Evolutionary conservation across 2,329 filamentous ascomycete genomes (phyloP).

Genomic region (Monosporascus sp.): DNA sequence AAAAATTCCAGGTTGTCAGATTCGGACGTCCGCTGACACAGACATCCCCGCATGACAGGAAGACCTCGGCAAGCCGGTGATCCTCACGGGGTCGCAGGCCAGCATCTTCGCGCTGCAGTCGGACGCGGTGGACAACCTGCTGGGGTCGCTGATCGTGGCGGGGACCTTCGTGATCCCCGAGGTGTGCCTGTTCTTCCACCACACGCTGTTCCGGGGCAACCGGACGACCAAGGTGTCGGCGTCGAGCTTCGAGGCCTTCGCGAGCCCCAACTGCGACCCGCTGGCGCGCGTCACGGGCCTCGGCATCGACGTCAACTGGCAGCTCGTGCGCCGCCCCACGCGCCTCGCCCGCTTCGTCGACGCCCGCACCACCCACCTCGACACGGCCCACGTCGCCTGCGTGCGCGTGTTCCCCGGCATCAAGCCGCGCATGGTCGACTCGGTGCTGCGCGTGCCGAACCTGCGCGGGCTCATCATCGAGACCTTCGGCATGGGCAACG

Average conservation of each 20-base stretch:
- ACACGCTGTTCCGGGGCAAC: slow-evolving; percentile 84
- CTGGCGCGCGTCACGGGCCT: slow-evolving; percentile 77
- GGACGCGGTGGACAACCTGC: slow-evolving; percentile 84
- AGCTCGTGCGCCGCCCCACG: slow-evolving; percentile 68
- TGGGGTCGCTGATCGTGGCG: slow-evolving; percentile 83
- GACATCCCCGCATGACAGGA: slow-evolving; percentile 5
- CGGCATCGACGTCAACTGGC: slow-evolving; percentile 77
- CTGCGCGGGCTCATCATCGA: slow-evolving; percentile 80
- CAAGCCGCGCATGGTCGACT: slow-evolving; percentile 87
- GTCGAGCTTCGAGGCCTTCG: slow-evolving; percentile 81
- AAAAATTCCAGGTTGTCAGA: not conserved
- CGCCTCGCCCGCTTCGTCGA: slow-evolving; percentile 64
- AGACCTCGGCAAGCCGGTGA: slow-evolving; percentile 84
- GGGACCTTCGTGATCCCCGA: slow-evolving; percentile 91
- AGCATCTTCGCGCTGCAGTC: slow-evolving; percentile 88
- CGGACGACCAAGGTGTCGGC: slow-evolving; percentile 83
- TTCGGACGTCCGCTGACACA: not conserved
- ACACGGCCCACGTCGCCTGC: slow-evolving; percentile 85
- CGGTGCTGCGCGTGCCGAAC: slow-evolving; percentile 70
- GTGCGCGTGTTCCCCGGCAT: slow-evolving; percentile 89
- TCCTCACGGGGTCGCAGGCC: slow-evolving; percentile 77
- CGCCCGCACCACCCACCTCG: slow-evolving; percentile 63
- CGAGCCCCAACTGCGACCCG: slow-evolving; percentile 78
- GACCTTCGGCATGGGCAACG: slow-evolving; percentile 90
- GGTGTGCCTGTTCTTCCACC: slow-evolving; percentile 90